These are phyloP conservation scores for Fragaria ananassa DNA, from an alignment of 306 rosid species.

Conservation along the genomic window DNA sequence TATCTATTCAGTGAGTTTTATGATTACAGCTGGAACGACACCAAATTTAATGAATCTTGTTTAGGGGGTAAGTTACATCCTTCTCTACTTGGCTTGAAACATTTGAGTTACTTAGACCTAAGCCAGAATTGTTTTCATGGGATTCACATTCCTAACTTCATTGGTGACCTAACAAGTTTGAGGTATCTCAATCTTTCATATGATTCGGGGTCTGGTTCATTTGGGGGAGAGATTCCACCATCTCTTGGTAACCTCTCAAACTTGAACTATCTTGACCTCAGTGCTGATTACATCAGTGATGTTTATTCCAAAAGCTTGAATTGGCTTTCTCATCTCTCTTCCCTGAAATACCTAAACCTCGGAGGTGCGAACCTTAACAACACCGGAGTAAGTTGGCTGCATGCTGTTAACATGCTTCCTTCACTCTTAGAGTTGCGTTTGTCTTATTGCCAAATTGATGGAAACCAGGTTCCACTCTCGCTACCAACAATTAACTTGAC, in stretches of 20 bases:
- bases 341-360: constrained; percentile 22
- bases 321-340: constrained; percentile 28
- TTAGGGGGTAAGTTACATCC: constrained; percentile 3
- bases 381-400: constrained; percentile 7
- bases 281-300: too few species aligned
- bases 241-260: constrained; percentile 21
- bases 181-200: constrained; percentile 19
- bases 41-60: too few species aligned
- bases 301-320: constrained; percentile 6
- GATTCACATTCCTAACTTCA: not conserved
- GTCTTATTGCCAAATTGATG: fast-evolving
- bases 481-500: not conserved
- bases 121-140: not conserved
- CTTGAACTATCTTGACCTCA: constrained; percentile 18
- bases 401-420: not conserved
- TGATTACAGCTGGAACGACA: not conserved
- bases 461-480: not conserved
- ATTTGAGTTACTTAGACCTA: not conserved
- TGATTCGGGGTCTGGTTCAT: not conserved
- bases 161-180: not conserved
- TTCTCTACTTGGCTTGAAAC: not conserved
- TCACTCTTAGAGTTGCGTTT: constrained; percentile 16
- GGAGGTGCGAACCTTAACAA: constrained; percentile 17
- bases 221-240: constrained; percentile 7
- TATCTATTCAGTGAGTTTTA: not conserved